Evolutionary conservation across 1,284 basidiomycete genomes (phyloP).

Genomic region (Trichosporon coremiiforme): DNA sequence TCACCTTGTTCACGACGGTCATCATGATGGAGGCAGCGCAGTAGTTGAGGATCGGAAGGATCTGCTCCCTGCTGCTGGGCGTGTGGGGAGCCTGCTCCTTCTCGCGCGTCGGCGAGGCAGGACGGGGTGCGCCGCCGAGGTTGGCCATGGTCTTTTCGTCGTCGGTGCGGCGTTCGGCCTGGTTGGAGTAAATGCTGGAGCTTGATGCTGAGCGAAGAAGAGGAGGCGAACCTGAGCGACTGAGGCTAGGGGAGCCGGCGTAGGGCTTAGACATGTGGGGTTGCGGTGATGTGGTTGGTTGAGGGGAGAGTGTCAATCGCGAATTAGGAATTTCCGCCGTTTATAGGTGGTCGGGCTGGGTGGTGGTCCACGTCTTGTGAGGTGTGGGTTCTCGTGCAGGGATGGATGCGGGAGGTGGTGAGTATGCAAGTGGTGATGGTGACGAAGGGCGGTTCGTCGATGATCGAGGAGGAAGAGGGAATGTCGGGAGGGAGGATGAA

Average conservation of each 20-base stretch:
- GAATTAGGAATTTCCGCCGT: constrained; percentile 1
- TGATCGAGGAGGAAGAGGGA: background rate
- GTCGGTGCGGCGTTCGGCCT: constrained; percentile 28
- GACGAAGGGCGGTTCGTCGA: background rate
- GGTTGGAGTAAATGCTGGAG: constrained; percentile 33
- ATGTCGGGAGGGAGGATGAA: background rate
- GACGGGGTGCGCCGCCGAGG: constrained; percentile 34
- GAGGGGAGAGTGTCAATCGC: constrained; percentile 2
- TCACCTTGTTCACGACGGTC: constrained; percentile 96
- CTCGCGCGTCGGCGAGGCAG: constrained; percentile 26
- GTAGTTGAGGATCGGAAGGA: constrained; percentile 82
- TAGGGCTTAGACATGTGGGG: constrained; percentile 48
- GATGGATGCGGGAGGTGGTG: background rate
- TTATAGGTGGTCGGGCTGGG: background rate
- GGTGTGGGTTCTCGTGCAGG: constrained; percentile 2
- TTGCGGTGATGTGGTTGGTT: background rate
- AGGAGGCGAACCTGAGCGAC: constrained; percentile 44
- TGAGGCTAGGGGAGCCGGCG: constrained; percentile 45
- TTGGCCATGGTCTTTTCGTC: constrained; percentile 38
- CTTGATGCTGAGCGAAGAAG: constrained; percentile 33
- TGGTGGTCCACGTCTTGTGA: constrained; percentile 10
- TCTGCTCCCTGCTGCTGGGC: constrained; percentile 51
- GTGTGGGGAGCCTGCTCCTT: constrained; percentile 15
- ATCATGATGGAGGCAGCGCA: constrained; percentile 94
- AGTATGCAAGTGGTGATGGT: background rate